These are phyloP conservation scores for Peterozyma toletana DNA, from an alignment of 805 yeast species.

Conservation along the genomic window DNA sequence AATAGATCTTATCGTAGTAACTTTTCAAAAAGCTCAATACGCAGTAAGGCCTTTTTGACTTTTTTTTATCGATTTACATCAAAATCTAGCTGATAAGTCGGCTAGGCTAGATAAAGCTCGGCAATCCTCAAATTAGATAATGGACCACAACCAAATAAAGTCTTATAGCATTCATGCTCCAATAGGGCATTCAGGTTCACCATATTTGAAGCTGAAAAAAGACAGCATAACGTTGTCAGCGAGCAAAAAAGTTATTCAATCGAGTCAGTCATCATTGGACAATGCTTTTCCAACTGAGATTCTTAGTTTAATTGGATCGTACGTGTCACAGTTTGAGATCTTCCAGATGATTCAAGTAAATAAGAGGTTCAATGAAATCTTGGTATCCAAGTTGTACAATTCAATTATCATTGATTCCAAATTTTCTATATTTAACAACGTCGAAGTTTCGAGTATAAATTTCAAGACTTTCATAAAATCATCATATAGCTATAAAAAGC, in stretches of 20 bases:
- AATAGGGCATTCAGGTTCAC: slow-evolving; percentile 4
- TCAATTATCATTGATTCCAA: not conserved
- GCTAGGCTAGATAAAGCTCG: no score
- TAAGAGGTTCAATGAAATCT: not conserved
- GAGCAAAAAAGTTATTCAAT: not conserved
- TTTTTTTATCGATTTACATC: no score
- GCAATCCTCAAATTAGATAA: no score
- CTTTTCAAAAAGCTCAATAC: no score
- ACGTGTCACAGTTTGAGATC: slow-evolving; percentile 5
- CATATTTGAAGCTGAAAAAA: not conserved
- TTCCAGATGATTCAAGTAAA: not conserved
- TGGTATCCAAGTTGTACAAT: not conserved
- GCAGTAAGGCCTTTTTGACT: no score
- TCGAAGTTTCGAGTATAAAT: not conserved
- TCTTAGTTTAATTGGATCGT: not conserved
- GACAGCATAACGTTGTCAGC: not conserved
- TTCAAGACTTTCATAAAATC: slow-evolving; percentile 1
- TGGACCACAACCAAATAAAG: no score
- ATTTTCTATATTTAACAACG: slow-evolving; percentile 1
- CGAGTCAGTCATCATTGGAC: not conserved
- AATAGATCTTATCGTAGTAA: no score
- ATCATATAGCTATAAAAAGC: slow-evolving; percentile 2
- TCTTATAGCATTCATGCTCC: slow-evolving; percentile 5
- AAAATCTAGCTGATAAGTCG: no score
- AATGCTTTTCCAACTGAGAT: slow-evolving; percentile 3